These are phyloP conservation scores for Pelargonium hybrid DNA, from an alignment of 441 rosid species.

Conservation along the genomic window DNA sequence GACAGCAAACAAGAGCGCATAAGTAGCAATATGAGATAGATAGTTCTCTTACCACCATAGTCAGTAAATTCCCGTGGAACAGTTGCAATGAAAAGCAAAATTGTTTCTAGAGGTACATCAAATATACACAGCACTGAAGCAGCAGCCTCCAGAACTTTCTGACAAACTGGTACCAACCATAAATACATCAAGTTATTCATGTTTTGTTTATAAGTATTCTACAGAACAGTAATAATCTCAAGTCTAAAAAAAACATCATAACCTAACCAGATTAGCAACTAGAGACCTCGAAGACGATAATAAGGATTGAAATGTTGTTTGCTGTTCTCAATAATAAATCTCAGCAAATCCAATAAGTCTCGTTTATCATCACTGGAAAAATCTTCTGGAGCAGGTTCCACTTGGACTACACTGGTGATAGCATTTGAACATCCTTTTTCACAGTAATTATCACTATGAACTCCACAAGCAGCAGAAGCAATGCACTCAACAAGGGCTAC, in stretches of 20 bases:
- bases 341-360: constrained; percentile 54
- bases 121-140: constrained; percentile 37
- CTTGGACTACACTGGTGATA: constrained; percentile 20
- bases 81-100: constrained; percentile 64
- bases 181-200: constrained; percentile 15
- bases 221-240: neutral
- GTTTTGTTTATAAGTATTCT: constrained; percentile 5
- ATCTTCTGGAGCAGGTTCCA: constrained; percentile 26
- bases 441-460: constrained; percentile 21
- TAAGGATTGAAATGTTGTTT: constrained; percentile 90
- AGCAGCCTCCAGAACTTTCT: constrained; percentile 60
- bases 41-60: constrained; percentile 55
- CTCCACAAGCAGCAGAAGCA: constrained; percentile 52
- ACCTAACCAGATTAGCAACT: constrained; percentile 23
- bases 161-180: constrained; percentile 42
- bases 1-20: constrained; percentile 12
- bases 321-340: constrained; percentile 82
- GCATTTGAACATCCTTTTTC: constrained; percentile 28
- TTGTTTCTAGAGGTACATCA: constrained; percentile 58
- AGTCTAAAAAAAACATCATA: constrained; percentile 17
- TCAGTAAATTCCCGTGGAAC: constrained; percentile 78
- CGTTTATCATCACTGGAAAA: constrained; percentile 27
- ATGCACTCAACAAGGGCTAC: constrained; percentile 78
- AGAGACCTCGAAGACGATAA: constrained; percentile 80
- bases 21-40: neutral